Conservation (phyloP, 345 rosid genomes). For the Eucalyptus polyanthemos region DNA sequence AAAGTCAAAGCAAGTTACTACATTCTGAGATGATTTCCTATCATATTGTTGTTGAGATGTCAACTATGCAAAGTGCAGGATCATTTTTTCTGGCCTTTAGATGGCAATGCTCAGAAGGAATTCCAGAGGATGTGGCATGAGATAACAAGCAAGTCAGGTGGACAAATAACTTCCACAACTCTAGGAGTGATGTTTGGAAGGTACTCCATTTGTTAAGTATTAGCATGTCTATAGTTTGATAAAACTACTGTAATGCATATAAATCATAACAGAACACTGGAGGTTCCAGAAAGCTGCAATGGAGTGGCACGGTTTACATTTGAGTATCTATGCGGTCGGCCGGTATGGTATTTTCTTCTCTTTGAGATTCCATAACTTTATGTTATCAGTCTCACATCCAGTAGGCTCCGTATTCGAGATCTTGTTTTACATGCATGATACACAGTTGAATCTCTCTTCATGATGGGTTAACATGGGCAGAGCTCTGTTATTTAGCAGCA, state of each 20-base stretch:
- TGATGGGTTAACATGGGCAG: background rate
- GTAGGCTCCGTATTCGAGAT: background rate
- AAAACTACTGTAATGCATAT: background rate
- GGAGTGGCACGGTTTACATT: slow-evolving; percentile 77
- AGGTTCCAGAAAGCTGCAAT: slow-evolving; percentile 73
- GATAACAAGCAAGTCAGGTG: slow-evolving; percentile 41
- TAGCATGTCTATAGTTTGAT: background rate
- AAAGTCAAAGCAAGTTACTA: background rate
- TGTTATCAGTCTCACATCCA: background rate
- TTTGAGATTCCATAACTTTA: background rate
- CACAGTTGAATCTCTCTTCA: background rate
- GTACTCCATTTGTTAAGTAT: slow-evolving; percentile 14
- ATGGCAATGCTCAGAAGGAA: slow-evolving; percentile 24
- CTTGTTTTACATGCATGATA: background rate
- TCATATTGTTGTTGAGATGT: slow-evolving; percentile 1
- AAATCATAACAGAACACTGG: slow-evolving; percentile 39
- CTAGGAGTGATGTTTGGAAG: slow-evolving; percentile 94
- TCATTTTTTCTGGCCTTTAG: slow-evolving; percentile 72
- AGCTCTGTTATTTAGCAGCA: background rate
- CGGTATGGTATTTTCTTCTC: slow-evolving; percentile 22
- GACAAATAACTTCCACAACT: slow-evolving; percentile 42
- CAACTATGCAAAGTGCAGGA: slow-evolving; percentile 29
- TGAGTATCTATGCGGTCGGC: slow-evolving; percentile 76
- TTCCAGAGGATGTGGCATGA: slow-evolving; percentile 62
- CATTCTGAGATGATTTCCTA: background rate